Conservation (phyloP, 345 rosid genomes). For the Firmiana major region DNA sequence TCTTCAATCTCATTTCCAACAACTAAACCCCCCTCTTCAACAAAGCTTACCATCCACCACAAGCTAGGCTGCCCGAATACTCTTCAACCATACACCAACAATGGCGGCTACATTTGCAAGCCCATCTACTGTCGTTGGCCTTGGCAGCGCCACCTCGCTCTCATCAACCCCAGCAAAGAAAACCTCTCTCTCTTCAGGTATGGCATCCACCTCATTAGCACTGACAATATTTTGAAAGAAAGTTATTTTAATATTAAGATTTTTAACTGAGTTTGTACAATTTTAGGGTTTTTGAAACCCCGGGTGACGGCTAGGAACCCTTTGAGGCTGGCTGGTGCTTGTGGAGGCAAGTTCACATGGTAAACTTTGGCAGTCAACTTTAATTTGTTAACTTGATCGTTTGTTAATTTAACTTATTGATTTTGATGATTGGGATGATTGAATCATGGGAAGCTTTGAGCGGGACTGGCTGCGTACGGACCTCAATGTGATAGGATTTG, state of each 20-base stretch:
- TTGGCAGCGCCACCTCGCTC: constrained; percentile 46
- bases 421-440: not conserved
- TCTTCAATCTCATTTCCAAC: constrained; percentile 3
- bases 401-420: not conserved
- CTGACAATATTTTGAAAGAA: no score
- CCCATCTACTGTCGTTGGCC: constrained; percentile 63
- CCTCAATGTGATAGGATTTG: constrained; percentile 80
- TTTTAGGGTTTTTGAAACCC: constrained; percentile 57
- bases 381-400: not conserved
- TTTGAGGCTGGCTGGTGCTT: constrained; percentile 38
- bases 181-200: constrained; percentile 46
- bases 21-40: not conserved
- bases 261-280: not conserved
- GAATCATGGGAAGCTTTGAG: constrained; percentile 48
- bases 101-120: constrained; percentile 67
- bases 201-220: no score
- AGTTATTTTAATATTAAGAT: no score
- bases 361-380: constrained; percentile 6
- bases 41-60: not conserved
- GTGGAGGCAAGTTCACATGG: constrained; percentile 70
- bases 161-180: constrained; percentile 29
- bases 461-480: constrained; percentile 84
- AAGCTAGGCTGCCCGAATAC: not conserved
- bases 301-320: constrained; percentile 54
- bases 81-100: not conserved